Conservation (phyloP, 2,329 filamentous ascomycete species). For the Epichloe gansuensis region DNA sequence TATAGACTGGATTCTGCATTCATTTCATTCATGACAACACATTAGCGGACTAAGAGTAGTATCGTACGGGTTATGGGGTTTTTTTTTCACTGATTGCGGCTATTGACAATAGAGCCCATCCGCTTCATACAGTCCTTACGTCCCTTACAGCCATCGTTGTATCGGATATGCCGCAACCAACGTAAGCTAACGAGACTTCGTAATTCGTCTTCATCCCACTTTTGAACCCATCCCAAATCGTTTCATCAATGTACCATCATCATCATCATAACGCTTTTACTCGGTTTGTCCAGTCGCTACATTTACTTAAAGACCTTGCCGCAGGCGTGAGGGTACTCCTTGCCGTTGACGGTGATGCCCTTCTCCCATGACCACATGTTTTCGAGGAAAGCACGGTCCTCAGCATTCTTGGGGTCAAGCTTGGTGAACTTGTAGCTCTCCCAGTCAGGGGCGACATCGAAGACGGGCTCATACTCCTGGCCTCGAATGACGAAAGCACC, state of each 20-base stretch:
- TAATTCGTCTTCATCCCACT: conserved; percentile 13
- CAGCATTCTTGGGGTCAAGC: conserved; percentile 77
- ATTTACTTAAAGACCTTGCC: conserved; percentile 99
- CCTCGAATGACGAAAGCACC: conserved; percentile 94
- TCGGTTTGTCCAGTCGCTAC: not conserved
- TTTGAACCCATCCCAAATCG: conserved; percentile 5
- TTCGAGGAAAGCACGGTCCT: conserved; percentile 77
- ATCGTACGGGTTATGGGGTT: no score
- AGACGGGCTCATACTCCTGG: conserved; percentile 71
- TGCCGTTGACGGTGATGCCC: conserved; percentile 65
- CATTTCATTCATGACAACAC: no score
- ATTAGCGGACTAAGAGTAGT: no score
- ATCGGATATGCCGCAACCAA: not conserved
- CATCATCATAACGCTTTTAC: conserved; percentile 12
- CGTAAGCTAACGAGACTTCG: not conserved
- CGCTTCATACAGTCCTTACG: not conserved
- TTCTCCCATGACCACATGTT: conserved; percentile 89
- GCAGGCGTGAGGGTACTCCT: conserved; percentile 77
- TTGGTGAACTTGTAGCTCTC: conserved; percentile 96
- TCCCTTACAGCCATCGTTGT: not conserved
- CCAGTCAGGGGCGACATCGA: conserved; percentile 93
- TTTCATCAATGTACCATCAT: conserved; percentile 22
- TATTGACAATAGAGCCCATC: not conserved
- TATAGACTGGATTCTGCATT: no score
- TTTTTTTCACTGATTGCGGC: not conserved